Evolutionary conservation across 495 filamentous ascomycete species (phyloP), one percentile per base, ranked within the genome.

Genomic region (Penicillium silybi): DNA sequence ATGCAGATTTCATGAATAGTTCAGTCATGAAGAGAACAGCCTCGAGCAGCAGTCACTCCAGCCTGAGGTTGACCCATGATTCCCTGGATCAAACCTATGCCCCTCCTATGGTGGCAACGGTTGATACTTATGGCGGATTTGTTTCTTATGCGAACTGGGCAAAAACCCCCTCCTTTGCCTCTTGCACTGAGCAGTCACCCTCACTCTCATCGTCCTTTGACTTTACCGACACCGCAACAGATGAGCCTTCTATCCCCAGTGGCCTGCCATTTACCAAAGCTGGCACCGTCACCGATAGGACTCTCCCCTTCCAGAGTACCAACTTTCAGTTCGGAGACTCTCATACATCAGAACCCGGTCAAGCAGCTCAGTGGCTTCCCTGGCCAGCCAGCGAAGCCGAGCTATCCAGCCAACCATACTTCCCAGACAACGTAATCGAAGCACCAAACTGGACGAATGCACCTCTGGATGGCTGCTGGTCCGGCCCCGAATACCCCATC

Each of bases 161-260:
- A 4, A 43, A 35, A 15, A 47, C 56, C 34, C 42, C 48, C 4
- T 48, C 44, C 0, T 57, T 61, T 20, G 32, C 47, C 1, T 39
- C 41, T 4, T 25, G 32, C 23, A 35, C 16, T 1, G 58, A 58
- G 22, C 43, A 56, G 0, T 44, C 27, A 0, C 19, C 48, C 1
- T 54, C 61, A 2, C 7, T 56, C 0, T 53, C 58, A 2, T 53
- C 56, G 3, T 48, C 54, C 4, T 53, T 61, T 18, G 46, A 41
- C 1, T 25, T 48, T 7, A 13, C 29, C 4, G 51, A 46, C 18
- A 1, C 17, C 2, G 29, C 43, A 25, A 18, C 18, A 15, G 41
- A 52, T 0, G 38, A 49, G 8, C 34, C 27, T 9, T 5, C 40
- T 20, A 10, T 46, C 0, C 20, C 15, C 1, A 17, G 13, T 4